Base-by-base conservation (phyloP, 2,329 filamentous ascomycete genomes). In the Claviceps arundinis region DNA sequence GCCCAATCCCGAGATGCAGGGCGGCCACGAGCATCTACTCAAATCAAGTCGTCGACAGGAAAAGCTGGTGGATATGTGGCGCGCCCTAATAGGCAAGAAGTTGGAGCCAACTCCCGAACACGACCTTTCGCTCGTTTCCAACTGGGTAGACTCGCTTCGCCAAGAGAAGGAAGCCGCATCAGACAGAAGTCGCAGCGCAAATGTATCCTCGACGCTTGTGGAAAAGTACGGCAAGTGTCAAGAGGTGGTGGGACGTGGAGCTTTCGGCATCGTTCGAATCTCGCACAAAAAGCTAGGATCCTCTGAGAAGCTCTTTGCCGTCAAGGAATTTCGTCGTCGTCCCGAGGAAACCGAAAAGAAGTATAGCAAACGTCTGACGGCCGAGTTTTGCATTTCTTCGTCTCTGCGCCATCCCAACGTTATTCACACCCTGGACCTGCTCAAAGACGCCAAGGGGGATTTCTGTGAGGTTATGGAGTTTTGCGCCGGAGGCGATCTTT, bases 391-490 rank as follows among this genome's bases (percentile, higher is more conserved):
- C 71, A 97, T 98, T 60, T 97, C 93, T 1, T 97, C 91, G 0
- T 95, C 90, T 9, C 80, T 98, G 56, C 87, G 90, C 57, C 93
- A 98, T 65, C 91, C 93, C 14, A 98, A 98, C 64, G 89, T 98
- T 62, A 98, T 98, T 60, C 93, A 96, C 68, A 98, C 93, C 1
- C 80, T 98, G 50, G 93, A 98, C 65, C 78, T 98, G 11, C 78
- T 98, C 42, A 88, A 96, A 69, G 93, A 98, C 63, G 82, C 91
- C 61, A 97, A 97, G 71, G 93, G 93, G 55, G 89, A 95, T 65
- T 97, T 93, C 68, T 98, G 93, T 69, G 93, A 98, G 68, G 93
- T 98, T 50, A 98, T 98, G 93, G 93, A 98, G 70, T 98, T 93
- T 65, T 98, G 93, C 66, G 90, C 91, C 40, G 93, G 93, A 55